Base-by-base conservation (phyloP, 768 basidiomycete species). In the Tricholoma matsutake region DNA sequence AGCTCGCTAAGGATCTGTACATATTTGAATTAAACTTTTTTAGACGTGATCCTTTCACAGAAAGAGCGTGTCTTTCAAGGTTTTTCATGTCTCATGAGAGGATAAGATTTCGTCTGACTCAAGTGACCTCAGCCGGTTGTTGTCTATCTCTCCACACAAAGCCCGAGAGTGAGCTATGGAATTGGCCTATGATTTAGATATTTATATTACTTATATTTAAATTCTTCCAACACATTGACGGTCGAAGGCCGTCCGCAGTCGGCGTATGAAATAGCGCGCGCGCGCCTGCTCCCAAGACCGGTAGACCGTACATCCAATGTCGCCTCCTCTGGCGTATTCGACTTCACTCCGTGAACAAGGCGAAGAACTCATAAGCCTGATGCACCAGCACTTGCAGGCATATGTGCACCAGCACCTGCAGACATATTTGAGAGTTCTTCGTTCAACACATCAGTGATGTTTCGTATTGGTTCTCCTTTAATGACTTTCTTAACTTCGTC, bases 401-500 rank as follows among this genome's bases (percentile, higher is more conserved):
- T 45, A 59, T 70, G 76, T 61, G 78, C 22, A 16, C 14, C 28
- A 31, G 51, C 31, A 53, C 14, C 53, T 45, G 74, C 56, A 64
- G 73, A 68, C 67, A 68, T 45, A 59, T 70, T 76, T 61, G 78
- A 73, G 45, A 81, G 68, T 60, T 88, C 84, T 58, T 85, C 84
- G 58, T 85, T 79, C 64, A 91, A 70, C 54, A 87, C 83, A 68
- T 91, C 87, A 64, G 82, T 76, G 64, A 91, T 82, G 60, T 78
- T 82, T 60, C 88, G 86, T 74, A 94, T 90, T 56, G 83, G 79
- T 72, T 96, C 87, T 39, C 95, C 95, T 60, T 81, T 86, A 71
- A 98, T 83, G 25, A 96, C 94, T 74, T 84, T 88, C 68, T 82
- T 79, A 16, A 98, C 96, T 73, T 99, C 94, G 9, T 92, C 88